Percentiles rank a stretch among this genome's conserved stretches.
phyloP scores from a whole-genome alignment of 495 filamentous ascomycete species.

The Lophiostoma macrostomum region DNA sequence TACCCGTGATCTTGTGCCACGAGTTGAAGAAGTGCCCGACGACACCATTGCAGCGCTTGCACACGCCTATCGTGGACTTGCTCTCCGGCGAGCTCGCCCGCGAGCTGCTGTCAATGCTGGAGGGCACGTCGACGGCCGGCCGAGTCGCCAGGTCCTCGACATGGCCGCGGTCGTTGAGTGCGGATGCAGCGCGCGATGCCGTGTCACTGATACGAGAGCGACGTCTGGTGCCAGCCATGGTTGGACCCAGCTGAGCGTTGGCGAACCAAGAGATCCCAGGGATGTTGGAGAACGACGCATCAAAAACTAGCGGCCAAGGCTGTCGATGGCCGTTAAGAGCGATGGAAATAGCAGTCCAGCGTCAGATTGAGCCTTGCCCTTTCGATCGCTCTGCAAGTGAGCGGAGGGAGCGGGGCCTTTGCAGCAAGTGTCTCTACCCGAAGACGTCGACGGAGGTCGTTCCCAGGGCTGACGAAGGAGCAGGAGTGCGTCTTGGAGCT shows the following conservation, averaged over 20 bases:
- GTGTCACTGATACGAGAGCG: slow-evolving; percentile 11
- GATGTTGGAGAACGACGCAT: slow-evolving; percentile 3
- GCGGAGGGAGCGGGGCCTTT: slow-evolving; percentile 15
- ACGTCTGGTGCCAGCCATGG: slow-evolving; percentile 17
- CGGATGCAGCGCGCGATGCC: background rate
- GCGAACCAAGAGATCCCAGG: background rate
- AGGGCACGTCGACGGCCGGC: background rate
- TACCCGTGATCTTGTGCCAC: slow-evolving; percentile 32
- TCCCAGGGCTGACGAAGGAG: slow-evolving; percentile 15
- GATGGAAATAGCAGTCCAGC: slow-evolving; percentile 23
- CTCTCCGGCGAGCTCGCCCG: background rate
- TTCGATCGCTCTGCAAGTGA: slow-evolving; percentile 27
- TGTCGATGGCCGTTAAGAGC: slow-evolving; percentile 2
- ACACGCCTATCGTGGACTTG: slow-evolving; percentile 29
- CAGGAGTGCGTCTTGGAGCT: slow-evolving; percentile 13
- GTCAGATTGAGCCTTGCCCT: slow-evolving; percentile 19
- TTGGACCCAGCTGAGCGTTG: too few relatives aligned
- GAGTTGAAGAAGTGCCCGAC: slow-evolving; percentile 37
- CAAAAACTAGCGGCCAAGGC: slow-evolving; percentile 13
- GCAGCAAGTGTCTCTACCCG: slow-evolving; percentile 3
- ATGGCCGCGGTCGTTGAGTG: background rate
- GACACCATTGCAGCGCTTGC: slow-evolving; percentile 25
- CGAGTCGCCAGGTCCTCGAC: background rate
- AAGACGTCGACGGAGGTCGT: background rate
- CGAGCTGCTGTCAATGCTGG: slow-evolving; percentile 10